Evolutionary conservation across 1,284 basidiomycete genomes (phyloP).

Genomic region (Grifola frondosa): DNA sequence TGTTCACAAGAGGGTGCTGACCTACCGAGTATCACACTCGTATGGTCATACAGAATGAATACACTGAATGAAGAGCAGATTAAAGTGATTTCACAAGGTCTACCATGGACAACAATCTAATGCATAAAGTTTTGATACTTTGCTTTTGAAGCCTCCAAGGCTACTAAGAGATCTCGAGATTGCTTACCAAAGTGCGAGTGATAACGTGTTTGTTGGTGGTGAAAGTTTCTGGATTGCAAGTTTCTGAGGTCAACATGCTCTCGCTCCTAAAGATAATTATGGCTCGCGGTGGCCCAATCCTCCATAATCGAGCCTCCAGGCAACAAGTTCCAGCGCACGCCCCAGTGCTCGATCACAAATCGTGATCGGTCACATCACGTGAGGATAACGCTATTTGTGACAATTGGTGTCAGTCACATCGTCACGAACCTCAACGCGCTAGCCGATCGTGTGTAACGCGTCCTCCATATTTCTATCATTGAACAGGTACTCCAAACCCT

Average conservation of each 20-base stretch:
- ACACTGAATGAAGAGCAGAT: neutral
- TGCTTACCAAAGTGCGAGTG: neutral
- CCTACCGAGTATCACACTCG: neutral
- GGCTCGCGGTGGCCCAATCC: neutral
- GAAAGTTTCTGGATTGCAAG: neutral
- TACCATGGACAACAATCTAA: neutral
- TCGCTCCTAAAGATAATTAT: neutral
- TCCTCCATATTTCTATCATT: neutral
- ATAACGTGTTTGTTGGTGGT: neutral
- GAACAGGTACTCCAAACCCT: neutral
- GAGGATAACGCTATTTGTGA: conserved; percentile 6
- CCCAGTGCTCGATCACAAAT: neutral
- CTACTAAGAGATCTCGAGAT: no score
- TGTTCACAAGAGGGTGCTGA: neutral
- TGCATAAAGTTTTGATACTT: neutral
- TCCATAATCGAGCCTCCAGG: no score
- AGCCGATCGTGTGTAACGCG: neutral
- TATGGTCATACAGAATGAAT: neutral
- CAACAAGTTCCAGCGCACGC: neutral
- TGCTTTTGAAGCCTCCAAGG: no score
- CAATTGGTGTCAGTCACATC: conserved; percentile 18
- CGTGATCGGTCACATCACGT: neutral
- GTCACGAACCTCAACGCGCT: neutral
- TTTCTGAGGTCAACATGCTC: neutral
- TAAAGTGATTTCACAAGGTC: neutral